Evolutionary conservation across 2,329 filamentous ascomycete species (phyloP).

Genomic region (Metarhizium sp.): DNA sequence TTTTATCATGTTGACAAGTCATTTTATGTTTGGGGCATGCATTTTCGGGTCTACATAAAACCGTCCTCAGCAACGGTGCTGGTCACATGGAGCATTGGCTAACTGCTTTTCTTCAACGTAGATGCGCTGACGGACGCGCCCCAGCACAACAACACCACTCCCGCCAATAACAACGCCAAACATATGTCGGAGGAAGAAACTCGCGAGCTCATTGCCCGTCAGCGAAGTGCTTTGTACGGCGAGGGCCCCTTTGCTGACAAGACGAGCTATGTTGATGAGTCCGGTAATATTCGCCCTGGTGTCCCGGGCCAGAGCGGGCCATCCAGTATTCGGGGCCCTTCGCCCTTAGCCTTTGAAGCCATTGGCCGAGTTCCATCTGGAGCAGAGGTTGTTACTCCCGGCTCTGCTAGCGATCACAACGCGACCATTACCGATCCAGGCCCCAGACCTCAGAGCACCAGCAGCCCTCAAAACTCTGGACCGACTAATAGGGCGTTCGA

Average conservation of each 20-base stretch:
- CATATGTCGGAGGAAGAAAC: conserved; percentile 92
- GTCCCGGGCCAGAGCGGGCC: conserved; percentile 57
- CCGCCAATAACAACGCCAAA: conserved; percentile 44
- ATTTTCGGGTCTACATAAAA: conserved; percentile 4
- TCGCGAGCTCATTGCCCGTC: conserved; percentile 88
- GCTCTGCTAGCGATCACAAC: conserved; percentile 26
- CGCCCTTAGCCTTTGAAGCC: conserved; percentile 68
- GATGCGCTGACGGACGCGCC: conserved; percentile 40
- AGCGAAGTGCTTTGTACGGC: conserved; percentile 89
- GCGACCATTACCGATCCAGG: conserved; percentile 32
- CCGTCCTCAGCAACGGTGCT: conserved; percentile 3
- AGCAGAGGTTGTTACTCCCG: conserved; percentile 29
- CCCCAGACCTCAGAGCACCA: conserved; percentile 74
- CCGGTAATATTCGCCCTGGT: conserved; percentile 50
- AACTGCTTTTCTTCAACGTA: conserved; percentile 31
- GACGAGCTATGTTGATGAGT: conserved; percentile 59
- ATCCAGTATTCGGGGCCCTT: conserved; percentile 62
- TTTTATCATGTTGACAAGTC: conserved; percentile 4
- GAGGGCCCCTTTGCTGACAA: conserved; percentile 61
- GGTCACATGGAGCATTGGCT: conserved; percentile 24
- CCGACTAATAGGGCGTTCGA: conserved; percentile 52
- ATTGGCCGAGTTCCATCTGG: conserved; percentile 31
- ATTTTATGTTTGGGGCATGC: conserved; percentile 3
- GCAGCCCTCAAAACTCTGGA: conserved; percentile 64
- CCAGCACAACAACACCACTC: conserved; percentile 11